These are phyloP conservation scores for Podaxis carcinomalis DNA, from an alignment of 768 basidiomycete genomes.

Conservation along the genomic window DNA sequence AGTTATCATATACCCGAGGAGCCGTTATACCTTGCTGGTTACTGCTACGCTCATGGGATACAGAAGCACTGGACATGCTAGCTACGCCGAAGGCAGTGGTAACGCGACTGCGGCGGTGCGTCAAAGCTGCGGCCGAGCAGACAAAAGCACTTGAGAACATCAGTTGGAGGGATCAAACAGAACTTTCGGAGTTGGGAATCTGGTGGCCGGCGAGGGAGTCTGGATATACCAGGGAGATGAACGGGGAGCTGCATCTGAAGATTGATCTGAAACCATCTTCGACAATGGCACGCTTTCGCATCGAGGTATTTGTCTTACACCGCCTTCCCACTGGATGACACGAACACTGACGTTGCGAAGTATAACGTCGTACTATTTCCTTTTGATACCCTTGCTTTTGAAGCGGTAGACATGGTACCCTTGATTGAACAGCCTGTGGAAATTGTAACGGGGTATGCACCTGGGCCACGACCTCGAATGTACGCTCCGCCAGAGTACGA, in stretches of 20 bases:
- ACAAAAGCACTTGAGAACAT: slow-evolving; percentile 5
- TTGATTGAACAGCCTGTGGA: slow-evolving; percentile 27
- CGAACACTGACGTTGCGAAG: slow-evolving; percentile 17
- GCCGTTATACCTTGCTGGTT: slow-evolving; percentile 34
- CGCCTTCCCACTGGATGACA: background rate
- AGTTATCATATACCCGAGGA: slow-evolving; percentile 40
- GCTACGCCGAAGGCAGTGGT: slow-evolving; percentile 28
- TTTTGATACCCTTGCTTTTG: slow-evolving; percentile 28
- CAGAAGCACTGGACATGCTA: slow-evolving; percentile 31
- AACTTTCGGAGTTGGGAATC: slow-evolving; percentile 24
- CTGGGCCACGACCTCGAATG: slow-evolving; percentile 24
- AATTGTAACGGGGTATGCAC: slow-evolving; percentile 27
- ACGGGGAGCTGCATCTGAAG: slow-evolving; percentile 34
- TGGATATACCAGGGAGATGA: slow-evolving; percentile 18
- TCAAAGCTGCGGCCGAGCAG: slow-evolving; percentile 17
- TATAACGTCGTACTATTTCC: slow-evolving; percentile 35
- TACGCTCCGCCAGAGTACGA: slow-evolving; percentile 26
- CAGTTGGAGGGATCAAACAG: slow-evolving; percentile 23
- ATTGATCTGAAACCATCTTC: slow-evolving; percentile 32
- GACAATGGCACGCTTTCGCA: slow-evolving; percentile 32
- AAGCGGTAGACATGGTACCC: slow-evolving; percentile 19
- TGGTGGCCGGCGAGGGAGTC: slow-evolving; percentile 26
- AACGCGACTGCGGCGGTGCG: slow-evolving; percentile 26
- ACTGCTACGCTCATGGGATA: slow-evolving; percentile 26
- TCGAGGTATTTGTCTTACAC: slow-evolving; percentile 25